Conservation (phyloP, 352 stramenopile genomes). For the Saprolegnia diclina region DNA sequence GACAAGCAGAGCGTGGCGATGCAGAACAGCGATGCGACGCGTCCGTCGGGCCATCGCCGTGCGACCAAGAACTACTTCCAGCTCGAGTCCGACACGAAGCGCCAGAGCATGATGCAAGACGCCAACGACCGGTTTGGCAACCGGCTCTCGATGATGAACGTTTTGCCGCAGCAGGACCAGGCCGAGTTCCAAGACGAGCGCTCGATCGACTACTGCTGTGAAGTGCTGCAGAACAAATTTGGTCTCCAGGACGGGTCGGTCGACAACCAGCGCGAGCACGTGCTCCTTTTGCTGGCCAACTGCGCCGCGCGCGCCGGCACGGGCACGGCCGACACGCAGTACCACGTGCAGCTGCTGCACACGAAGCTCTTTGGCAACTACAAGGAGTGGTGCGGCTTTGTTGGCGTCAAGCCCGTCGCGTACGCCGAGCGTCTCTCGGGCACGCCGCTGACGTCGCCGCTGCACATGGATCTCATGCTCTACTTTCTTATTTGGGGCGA, state of each 20-base stretch:
- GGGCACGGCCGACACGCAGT: conserved; percentile 52
- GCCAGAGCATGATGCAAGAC: conserved; percentile 18
- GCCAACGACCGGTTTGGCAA: conserved; percentile 19
- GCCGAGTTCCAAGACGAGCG: conserved; percentile 41
- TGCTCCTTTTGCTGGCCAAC: conserved; percentile 74
- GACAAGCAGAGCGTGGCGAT: conserved; percentile 8
- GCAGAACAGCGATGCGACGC: conserved; percentile 3
- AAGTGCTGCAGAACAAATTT: conserved; percentile 74
- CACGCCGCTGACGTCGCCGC: conserved; percentile 31
- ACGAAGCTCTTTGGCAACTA: conserved; percentile 75
- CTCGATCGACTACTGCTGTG: conserved; percentile 78
- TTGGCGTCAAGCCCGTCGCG: conserved; percentile 69
- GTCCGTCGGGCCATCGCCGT: conserved; percentile 12
- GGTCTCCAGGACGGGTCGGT: conserved; percentile 80
- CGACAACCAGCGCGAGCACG: conserved; percentile 78
- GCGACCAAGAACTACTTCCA: conserved; percentile 28
- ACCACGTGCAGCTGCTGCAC: conserved; percentile 57
- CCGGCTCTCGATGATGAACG: conserved; percentile 28
- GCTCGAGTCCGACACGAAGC: conserved; percentile 25
- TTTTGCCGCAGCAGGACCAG: conserved; percentile 14
- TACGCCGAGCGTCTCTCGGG: conserved; percentile 32
- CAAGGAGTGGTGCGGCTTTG: conserved; percentile 65
- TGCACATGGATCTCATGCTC: conserved; percentile 91
- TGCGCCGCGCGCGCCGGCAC: conserved; percentile 19
- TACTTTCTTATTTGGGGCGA: conserved; percentile 97